Evolutionary conservation across 2,329 filamentous ascomycete species (phyloP).

Genomic region (Arachnomyces sp.): DNA sequence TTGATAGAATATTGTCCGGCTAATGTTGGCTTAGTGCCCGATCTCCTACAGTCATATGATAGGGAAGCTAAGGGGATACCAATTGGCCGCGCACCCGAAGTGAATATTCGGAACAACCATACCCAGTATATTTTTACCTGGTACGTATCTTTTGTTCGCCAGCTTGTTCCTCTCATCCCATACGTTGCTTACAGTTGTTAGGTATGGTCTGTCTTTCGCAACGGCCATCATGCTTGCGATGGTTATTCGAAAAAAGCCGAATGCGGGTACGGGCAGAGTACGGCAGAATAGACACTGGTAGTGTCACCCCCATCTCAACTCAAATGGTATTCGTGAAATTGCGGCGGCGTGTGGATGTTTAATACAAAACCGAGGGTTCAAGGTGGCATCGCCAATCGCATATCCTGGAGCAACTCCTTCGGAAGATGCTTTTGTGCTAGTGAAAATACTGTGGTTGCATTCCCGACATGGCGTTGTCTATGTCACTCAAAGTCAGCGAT

Average conservation of each 20-base stretch:
- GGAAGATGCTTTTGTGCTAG: conserved; percentile 78
- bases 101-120: conserved; percentile 93
- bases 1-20: conserved; percentile 8
- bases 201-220: conserved; percentile 77
- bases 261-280: conserved; percentile 64
- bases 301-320: conserved; percentile 16
- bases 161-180: background rate
- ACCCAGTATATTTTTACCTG: conserved; percentile 98
- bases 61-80: conserved; percentile 75
- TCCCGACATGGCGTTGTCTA: conserved; percentile 70
- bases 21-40: conserved; percentile 53
- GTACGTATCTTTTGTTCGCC: conserved; percentile 61
- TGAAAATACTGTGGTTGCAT: conserved; percentile 68
- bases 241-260: conserved; percentile 79
- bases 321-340: conserved; percentile 15
- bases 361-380: conserved; percentile 15
- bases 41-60: conserved; percentile 67
- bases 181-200: conserved; percentile 34
- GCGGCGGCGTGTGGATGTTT: conserved; percentile 22
- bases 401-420: conserved; percentile 71
- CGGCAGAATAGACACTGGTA: conserved; percentile 71
- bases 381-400: conserved; percentile 44
- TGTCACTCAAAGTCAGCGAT: conserved; percentile 16
- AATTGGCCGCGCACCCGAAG: conserved; percentile 78
- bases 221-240: conserved; percentile 96